A percentile compares a stretch with the other conserved stretches of the same genome.
Conservation (phyloP, 805 yeast species). For the Priceomyces carsonii region DNA sequence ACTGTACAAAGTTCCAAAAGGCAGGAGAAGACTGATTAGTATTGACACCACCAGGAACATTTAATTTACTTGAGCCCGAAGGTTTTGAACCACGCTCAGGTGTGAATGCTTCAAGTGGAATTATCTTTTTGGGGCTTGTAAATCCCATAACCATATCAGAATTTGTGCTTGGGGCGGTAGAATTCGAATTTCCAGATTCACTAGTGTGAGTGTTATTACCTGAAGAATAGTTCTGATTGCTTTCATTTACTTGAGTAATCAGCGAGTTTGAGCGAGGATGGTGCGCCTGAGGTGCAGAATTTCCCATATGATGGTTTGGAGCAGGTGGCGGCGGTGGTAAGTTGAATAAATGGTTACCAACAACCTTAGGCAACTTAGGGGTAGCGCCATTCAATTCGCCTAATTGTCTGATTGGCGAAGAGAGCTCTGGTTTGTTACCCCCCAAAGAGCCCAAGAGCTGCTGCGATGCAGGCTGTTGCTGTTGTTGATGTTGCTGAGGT, state of each 20-base stretch:
- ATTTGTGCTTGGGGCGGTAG: slow-evolving; percentile 25
- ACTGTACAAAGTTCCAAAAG: slow-evolving; percentile 88
- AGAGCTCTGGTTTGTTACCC: slow-evolving; percentile 38
- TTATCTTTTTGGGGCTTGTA: slow-evolving; percentile 43
- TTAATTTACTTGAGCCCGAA: slow-evolving; percentile 19
- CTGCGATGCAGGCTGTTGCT: slow-evolving; percentile 7
- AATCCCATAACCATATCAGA: slow-evolving; percentile 39
- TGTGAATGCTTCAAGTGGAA: slow-evolving; percentile 44
- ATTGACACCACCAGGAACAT: slow-evolving; percentile 31
- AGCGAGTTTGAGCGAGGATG: slow-evolving; percentile 33
- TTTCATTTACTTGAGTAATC: slow-evolving; percentile 12
- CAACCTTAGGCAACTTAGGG: slow-evolving; percentile 34
- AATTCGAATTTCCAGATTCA: slow-evolving; percentile 11
- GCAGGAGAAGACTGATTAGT: slow-evolving; percentile 77
- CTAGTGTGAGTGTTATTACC: slow-evolving; percentile 13
- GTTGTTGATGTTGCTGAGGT: slow-evolving; percentile 12
- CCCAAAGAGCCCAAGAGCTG: slow-evolving; percentile 17
- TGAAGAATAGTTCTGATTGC: slow-evolving; percentile 6
- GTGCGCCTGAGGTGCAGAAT: slow-evolving; percentile 19
- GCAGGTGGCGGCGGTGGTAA: slow-evolving; percentile 35
- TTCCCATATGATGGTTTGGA: slow-evolving; percentile 10
- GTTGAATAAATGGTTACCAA: slow-evolving; percentile 25
- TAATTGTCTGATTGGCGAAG: slow-evolving; percentile 33
- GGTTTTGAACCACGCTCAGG: slow-evolving; percentile 44
- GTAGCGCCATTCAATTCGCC: slow-evolving; percentile 21